These are phyloP conservation scores for Acer saccharum DNA, from an alignment of 345 rosid species.

Conservation along the genomic window DNA sequence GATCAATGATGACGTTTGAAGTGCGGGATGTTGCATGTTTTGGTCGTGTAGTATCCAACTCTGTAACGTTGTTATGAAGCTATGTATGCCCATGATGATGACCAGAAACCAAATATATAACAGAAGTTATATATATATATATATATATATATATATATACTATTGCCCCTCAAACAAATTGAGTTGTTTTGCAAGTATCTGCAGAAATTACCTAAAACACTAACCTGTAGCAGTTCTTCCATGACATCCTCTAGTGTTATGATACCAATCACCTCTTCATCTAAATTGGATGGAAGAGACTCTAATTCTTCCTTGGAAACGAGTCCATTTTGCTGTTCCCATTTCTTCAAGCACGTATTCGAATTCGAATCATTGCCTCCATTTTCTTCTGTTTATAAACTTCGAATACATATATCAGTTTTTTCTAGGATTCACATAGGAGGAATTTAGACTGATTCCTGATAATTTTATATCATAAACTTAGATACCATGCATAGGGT, in stretches of 20 bases:
- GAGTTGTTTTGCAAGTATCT: no score
- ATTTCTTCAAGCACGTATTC: constrained; percentile 15
- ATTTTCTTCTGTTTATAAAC: constrained; percentile 14
- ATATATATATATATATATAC: no score
- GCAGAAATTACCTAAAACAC: not conserved
- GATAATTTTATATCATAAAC: constrained; percentile 1
- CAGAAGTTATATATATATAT: no score
- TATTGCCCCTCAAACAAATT: no score
- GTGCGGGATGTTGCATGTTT: no score
- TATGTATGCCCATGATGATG: no score
- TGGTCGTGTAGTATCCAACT: no score
- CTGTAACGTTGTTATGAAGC: no score
- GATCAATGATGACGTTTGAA: no score
- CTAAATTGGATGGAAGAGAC: constrained; percentile 24
- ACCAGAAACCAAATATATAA: no score
- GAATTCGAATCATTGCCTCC: not conserved
- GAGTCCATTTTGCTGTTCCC: constrained; percentile 17
- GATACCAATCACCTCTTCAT: constrained; percentile 70
- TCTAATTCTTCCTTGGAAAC: constrained; percentile 34
- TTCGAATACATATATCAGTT: constrained; percentile 17
- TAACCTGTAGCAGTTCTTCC: constrained; percentile 81
- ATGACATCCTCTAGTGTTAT: constrained; percentile 90
- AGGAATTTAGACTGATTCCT: constrained; percentile 28
- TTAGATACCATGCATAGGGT: not conserved
- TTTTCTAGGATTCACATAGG: constrained; percentile 25